Base-by-base conservation (phyloP, 495 filamentous ascomycete genomes). In the Antarctomyces pellizariae region DNA sequence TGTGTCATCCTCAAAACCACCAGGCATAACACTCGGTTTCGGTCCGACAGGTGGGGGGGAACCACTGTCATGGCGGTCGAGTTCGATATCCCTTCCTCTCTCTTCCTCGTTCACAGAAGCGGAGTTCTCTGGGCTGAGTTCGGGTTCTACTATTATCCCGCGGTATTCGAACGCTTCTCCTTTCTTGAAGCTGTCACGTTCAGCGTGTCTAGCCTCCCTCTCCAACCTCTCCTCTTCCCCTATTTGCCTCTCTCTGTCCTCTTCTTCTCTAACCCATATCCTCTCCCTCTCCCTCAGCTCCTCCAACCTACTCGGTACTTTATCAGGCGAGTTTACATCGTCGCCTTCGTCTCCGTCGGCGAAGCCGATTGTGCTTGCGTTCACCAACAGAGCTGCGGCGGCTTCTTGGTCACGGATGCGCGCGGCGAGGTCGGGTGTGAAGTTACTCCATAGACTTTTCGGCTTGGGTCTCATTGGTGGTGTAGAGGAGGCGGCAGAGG, bases 1-100 rank as follows among this genome's bases (percentile, higher is more conserved):
- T 20, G 71, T 50, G 30, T 79, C 73, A 14, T 66, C 54, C 5
- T 39, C 55, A 40, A 59, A 69, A 0, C 41, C 35, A 10, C 62
- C 62, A 17, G 60, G 53, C 39, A 56, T 53, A 21, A 7, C 21
- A 15, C 29, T 22, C 8, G 38, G 38, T 13, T 41, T 35, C 2
- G 38, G 26, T 2, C 31, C 38, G 13, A 31, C 18, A 12, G 30
- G 18, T 7, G 36, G 39, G 4, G 35, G 34, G 13, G 25, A 35
- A 15, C 18, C 10, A n/a, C 11, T 11, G 11, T 14, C 4, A 19
- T 27, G 4, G 11, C 4, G 11, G 7, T 14, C 25, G 12, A 10
- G n/a, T 17, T 27, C 9, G n/a, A 10, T 10, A 27, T 27, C 16
- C 10, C n/a, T 3, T 27, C 4, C n/a, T 10, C 7, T 13, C 8